Conservation (phyloP, 2,329 filamentous ascomycete genomes). For the Aspergillus brunneoviolaceus region DNA sequence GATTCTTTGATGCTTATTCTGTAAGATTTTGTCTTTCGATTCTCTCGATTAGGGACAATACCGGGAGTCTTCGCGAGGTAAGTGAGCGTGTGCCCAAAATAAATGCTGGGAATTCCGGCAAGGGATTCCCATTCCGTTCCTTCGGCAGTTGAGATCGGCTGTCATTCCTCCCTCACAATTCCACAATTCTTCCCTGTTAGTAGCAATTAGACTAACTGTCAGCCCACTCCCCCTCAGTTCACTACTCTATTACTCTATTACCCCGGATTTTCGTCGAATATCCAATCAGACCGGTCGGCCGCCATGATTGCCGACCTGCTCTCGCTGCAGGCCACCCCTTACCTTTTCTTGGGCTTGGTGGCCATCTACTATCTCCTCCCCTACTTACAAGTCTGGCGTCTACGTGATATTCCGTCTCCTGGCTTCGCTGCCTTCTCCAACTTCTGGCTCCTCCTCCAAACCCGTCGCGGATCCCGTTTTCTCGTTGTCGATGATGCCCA, state of each 20-base stretch:
- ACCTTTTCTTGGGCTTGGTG: slow-evolving; percentile 49
- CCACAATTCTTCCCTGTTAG: background rate
- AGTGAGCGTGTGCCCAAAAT: background rate
- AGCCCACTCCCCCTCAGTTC: too few relatives aligned
- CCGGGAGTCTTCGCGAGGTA: background rate
- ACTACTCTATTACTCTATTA: background rate
- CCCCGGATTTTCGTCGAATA: background rate
- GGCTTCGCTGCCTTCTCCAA: slow-evolving; percentile 67
- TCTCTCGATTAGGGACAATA: background rate
- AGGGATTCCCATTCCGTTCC: background rate
- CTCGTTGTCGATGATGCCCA: slow-evolving; percentile 68
- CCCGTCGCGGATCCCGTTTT: slow-evolving; percentile 66
- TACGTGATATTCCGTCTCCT: slow-evolving; percentile 53
- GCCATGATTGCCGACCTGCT: slow-evolving; percentile 31
- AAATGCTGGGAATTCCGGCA: background rate
- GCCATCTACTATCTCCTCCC: slow-evolving; percentile 58
- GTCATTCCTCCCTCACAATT: background rate
- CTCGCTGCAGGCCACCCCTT: slow-evolving; percentile 33
- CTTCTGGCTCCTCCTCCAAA: slow-evolving; percentile 72
- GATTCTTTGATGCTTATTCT: background rate
- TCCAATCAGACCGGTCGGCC: background rate
- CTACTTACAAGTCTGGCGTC: slow-evolving; percentile 56
- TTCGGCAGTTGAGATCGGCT: background rate
- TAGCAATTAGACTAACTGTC: too few relatives aligned
- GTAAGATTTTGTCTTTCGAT: background rate